Base-by-base conservation (phyloP, 1,284 basidiomycete genomes). In the Apiotrichum domesticum region DNA sequence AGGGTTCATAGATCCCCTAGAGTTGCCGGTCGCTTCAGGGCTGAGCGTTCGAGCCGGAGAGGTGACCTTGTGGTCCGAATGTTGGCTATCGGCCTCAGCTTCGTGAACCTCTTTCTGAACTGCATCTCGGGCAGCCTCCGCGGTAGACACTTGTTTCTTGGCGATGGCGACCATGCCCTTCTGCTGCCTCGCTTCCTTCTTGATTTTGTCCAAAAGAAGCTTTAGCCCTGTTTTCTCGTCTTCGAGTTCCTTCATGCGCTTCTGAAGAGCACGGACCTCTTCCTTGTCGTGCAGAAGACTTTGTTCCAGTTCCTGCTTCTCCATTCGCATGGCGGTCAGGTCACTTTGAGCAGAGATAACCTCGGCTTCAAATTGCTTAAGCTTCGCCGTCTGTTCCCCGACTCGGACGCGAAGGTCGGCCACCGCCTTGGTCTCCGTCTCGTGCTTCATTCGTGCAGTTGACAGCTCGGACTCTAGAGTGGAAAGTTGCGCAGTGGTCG, bases 131-230 rank as follows among this genome's bases (percentile, higher is more conserved):
- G 92, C 88, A 0, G 81, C 79, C 75, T 98, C 94, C 51, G 90
- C 88, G 0, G 88, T 85, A 13, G 83, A 84, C 29, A 98, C 80
- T 78, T 98, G 96, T 77, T 98, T 98, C 79, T 87, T 88, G 8
- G 90, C 88, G 71, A 98, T 96, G 3, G 93, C 92, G 13, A 94
- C 81, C 56, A 96, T 80, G 11, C 95, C 96, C 75, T 93, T 96
- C 77, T 98, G 93, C 73, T 96, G 91, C 71, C 96, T 87, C 0
- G 89, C 90, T 51, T 98, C 93, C 77, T 93, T 97, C 79, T 86
- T 92, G 48, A 85, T 75, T 78, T 90, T 94, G 74, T 98, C 96
- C 44, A 93, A 79, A 63, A 88, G 85, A 8, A 78, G 80, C 77
- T 88, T 93, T 55, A 88, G 74, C 7, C 78, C 74, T 46, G 87